Conservation (phyloP, 345 rosid species). For the Cardamine occulta region DNA sequence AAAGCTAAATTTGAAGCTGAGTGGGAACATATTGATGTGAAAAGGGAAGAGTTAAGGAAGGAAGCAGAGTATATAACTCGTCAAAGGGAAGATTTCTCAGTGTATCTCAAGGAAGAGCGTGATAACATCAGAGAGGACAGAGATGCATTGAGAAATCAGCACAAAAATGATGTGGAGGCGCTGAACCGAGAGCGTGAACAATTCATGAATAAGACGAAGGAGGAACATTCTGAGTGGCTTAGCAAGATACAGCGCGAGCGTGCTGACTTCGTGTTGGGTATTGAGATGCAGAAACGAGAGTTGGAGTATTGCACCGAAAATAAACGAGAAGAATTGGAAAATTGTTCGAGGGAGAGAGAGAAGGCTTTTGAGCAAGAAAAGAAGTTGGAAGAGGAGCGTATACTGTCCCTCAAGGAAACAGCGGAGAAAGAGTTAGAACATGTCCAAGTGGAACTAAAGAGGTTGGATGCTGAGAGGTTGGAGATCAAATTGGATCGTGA, state of each 20-base stretch:
- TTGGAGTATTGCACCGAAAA: conserved; percentile 71
- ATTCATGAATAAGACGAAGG: conserved; percentile 77
- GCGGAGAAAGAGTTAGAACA: conserved; percentile 75
- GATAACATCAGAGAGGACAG: conserved; percentile 73
- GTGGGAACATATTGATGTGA: conserved; percentile 96
- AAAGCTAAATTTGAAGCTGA: conserved; percentile 85
- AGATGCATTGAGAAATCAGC: conserved; percentile 67
- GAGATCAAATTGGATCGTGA: conserved; percentile 84
- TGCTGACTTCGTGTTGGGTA: conserved; percentile 71
- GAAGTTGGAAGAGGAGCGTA: conserved; percentile 64
- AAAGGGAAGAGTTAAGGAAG: conserved; percentile 70
- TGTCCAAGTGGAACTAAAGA: conserved; percentile 65
- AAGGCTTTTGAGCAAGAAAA: conserved; percentile 81
- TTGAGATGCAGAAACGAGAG: conserved; percentile 85
- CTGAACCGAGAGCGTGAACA: conserved; percentile 79
- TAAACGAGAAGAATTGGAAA: conserved; percentile 87
- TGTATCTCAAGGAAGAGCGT: conserved; percentile 81
- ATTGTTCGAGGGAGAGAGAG: conserved; percentile 70
- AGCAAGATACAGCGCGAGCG: conserved; percentile 85
- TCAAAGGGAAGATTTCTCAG: neutral
- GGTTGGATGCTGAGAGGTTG: conserved; percentile 76
- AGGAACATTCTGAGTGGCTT: conserved; percentile 84
- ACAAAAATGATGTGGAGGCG: conserved; percentile 61
- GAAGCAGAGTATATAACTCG: conserved; percentile 61
- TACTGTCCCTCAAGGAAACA: conserved; percentile 66